Evolutionary conservation across 2,329 filamentous ascomycete species (phyloP), one percentile per base, ranked within the genome.

Genomic region (Fusarium sp.): DNA sequence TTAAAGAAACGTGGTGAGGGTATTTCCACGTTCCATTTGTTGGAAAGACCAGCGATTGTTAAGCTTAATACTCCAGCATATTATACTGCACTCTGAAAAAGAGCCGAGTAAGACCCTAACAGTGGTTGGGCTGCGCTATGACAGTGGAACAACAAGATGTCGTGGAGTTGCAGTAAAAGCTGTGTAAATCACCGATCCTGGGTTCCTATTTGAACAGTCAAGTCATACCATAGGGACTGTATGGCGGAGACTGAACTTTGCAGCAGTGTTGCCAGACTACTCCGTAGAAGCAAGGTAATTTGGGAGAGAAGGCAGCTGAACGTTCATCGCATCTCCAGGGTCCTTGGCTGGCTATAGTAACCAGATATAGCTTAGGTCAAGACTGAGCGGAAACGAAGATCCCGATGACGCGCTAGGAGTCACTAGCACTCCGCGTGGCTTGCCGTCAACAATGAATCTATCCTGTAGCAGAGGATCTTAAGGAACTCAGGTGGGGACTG

Each of bases 371-470:
- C 44, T 42, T 46, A 54, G 45, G 23, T 39, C 33, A 45, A 60
- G 33, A 37, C 60, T 46, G 31, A 35, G 48, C 52, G 56, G 61
- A 58, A 73, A 68, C 69, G 25, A 63, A 52, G 60, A 56, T 48
- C 49, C 57, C 25, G 49, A 60, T 59, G 61, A 45, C 44, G 52
- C 60, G 59, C 72, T 70, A 63, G 65, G 49, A 72, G 27, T 57
- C 62, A 52, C 73, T 66, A 73, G 58, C 55, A 60, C 46, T 62
- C 70, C 59, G 59, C 58, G 68, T 76, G 66, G 66, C 60, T 76
- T 69, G 63, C 56, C 55, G 52, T 72, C 41, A 59, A 64, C 51
- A 61, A 54, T 54, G 61, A 62, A 60, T 60, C 37, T 21, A 45
- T 66, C 35, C 27, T 69, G 37, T 60, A 68, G 45, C 45, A 60